A percentile compares a stretch with the other conserved stretches of the same genome.
phyloP scores from a whole-genome alignment of 2,329 filamentous ascomycete species.

The Ilyonectria destructans region DNA sequence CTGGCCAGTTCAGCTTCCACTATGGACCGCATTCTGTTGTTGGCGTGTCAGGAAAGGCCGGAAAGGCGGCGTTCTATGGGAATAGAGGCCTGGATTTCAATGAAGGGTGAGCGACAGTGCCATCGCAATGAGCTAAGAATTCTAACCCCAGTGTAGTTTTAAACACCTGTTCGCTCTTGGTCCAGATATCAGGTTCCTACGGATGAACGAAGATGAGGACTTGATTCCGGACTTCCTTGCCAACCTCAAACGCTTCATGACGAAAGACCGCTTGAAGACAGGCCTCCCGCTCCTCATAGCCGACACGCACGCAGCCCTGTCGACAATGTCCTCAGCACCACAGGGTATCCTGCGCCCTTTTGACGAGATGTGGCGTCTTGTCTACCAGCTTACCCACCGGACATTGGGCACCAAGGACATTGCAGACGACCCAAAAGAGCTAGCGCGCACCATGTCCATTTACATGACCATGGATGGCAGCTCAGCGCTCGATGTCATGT shows the following conservation, averaged over 20 bases:
- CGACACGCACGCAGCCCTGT: constrained; percentile 53
- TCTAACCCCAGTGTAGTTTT: constrained; percentile 1
- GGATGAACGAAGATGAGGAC: constrained; percentile 31
- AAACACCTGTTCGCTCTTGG: constrained; percentile 50
- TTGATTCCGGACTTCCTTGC: constrained; percentile 45
- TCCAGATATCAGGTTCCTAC: constrained; percentile 43
- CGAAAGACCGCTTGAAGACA: constrained; percentile 56
- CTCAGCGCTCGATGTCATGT: constrained; percentile 65
- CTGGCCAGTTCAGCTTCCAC: constrained; percentile 19
- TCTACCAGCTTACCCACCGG: constrained; percentile 73
- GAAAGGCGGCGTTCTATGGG: constrained; percentile 4
- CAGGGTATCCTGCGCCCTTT: constrained; percentile 65
- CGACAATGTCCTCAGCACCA: constrained; percentile 10
- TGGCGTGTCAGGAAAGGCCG: not conserved
- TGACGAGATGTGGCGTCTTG: constrained; percentile 66
- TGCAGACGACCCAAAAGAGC: constrained; percentile 61
- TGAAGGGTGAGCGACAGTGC: constrained; percentile 4
- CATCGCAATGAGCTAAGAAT: not conserved
- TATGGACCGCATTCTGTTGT: constrained; percentile 14
- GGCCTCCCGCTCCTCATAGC: constrained; percentile 60
- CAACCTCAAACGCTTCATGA: constrained; percentile 55
- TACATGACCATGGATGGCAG: constrained; percentile 65
- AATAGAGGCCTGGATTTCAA: constrained; percentile 12
- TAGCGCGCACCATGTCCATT: constrained; percentile 60
- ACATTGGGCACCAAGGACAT: constrained; percentile 69